Conservation (phyloP, 176 grass and related monocot genomes). For the Triticum monococcum region DNA sequence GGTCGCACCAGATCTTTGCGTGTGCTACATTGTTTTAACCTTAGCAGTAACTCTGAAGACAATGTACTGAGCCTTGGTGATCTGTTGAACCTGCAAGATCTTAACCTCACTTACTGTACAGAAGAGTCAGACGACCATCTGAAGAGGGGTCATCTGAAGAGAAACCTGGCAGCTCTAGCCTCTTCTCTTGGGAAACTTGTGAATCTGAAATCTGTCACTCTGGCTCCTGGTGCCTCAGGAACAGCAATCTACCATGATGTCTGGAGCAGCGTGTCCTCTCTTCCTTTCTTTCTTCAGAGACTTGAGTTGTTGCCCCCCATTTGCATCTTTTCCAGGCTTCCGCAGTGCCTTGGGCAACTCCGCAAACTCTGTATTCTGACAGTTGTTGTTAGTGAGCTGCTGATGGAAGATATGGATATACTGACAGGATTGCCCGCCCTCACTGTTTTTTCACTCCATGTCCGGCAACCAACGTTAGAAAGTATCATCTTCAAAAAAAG, state of each 20-base stretch:
- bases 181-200: background rate
- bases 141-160: background rate
- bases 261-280: background rate
- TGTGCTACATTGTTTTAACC: background rate
- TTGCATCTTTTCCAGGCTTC: constrained; percentile 19
- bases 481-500: background rate
- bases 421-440: background rate
- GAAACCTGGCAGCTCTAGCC: background rate
- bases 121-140: background rate
- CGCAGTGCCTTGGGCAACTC: background rate
- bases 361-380: background rate
- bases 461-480: background rate
- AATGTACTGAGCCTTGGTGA: background rate
- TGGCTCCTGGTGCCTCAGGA: background rate
- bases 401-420: background rate
- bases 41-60: constrained; percentile 12
- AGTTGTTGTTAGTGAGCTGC: background rate
- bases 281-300: background rate
- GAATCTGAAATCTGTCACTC: background rate
- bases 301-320: constrained; percentile 9
- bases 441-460: background rate
- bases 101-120: background rate
- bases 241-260: background rate
- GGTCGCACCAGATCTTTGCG: background rate
- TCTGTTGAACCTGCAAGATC: background rate